Evolutionary conservation across 352 stramenopile genomes (phyloP), one percentile per base, ranked within the genome.

Genomic region (Pilasporangium apinafurcum): DNA sequence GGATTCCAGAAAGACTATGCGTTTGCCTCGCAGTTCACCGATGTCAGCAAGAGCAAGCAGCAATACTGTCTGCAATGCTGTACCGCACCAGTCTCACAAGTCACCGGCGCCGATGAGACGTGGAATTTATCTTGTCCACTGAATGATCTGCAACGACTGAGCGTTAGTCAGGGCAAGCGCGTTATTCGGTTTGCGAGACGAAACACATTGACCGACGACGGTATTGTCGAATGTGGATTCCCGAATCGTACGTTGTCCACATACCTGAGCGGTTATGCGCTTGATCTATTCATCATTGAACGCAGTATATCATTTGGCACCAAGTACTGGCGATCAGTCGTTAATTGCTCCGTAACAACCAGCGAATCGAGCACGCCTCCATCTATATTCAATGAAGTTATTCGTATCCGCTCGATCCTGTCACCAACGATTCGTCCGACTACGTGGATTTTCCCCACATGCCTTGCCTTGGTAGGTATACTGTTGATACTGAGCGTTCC

Each of bases 11-110:
- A 84, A 32, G 69, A 65, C 17, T 70, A 82, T 14, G 43, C 53
- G 32, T 86, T 86, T 32, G 56, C 61, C 21, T 67, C 50, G 8
- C 74, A 86, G 31, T 86, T 86, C 43, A 78, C 64, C 17, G 70
- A 82, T 37, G 39, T 56, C 4, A 43, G 21, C 31, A 52, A 72
- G 44, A 42, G 44, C 24, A 62, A 26, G 7, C 68, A 65, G 30
- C 63, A 62, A 9, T 90, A 78, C 26, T 90, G 77, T 27, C 41
- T 90, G 8, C 75, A 90, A 45, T 90, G 77, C 51, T 90, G 77
- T 39, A 76, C 74, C 0, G 80, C 77, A 16, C 77, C 77, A n/a
- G 71, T 81, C n/a, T 65, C 71, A 2, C n/a, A n/a, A n/a, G 29
- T 49, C 10, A 52, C 32, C 18, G 65, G 73, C 27, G 74, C 67